Evolutionary conservation across 2,329 filamentous ascomycete genomes (phyloP), one percentile per base, ranked within the genome.

Genomic region (Amauroascus niger): DNA sequence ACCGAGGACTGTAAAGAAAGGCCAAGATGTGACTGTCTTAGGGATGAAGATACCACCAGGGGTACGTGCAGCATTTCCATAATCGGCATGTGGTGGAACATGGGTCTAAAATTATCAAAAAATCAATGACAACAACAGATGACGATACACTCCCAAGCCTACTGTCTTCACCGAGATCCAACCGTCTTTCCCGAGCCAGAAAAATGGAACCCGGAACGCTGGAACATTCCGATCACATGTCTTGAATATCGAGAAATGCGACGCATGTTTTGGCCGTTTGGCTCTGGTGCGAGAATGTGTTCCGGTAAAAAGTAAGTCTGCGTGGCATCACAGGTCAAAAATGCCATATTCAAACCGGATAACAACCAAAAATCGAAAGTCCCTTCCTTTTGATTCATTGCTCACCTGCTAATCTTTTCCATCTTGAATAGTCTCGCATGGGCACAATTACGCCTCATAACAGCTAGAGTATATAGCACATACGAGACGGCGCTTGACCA

Each of bases 261-360:
- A 54, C 75, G 77, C 56, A 77, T 77, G 61, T 72, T 74, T 62
- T 72, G 72, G 7, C 74, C 76, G 30, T 80, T 80, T 54, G 78
- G 78, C 14, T 79, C 77, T 64, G 78, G 78, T 1, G 70, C 77
- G 44, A 69, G 79, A 3, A 62, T 64, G 52, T 65, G 63, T 53
- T 60, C 62, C 3, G 62, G 62, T 14, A 59, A 57, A 48, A 61
- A 64, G 58, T 60, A 53, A 52, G 58, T 53, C 22, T 13, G 1
- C 9, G n/a, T 33, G 44, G 13, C 2, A n/a, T n/a, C n/a, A n/a
- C n/a, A n/a, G n/a, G n/a, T n/a, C n/a, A n/a, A n/a, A n/a, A n/a
- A n/a, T n/a, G n/a, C n/a, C n/a, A n/a, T n/a, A n/a, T n/a, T n/a
- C n/a, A n/a, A n/a, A n/a, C n/a, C n/a, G n/a, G n/a, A n/a, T n/a